Base-by-base conservation (phyloP, 148 eudicot genomes). In the Camellia sinensis region DNA sequence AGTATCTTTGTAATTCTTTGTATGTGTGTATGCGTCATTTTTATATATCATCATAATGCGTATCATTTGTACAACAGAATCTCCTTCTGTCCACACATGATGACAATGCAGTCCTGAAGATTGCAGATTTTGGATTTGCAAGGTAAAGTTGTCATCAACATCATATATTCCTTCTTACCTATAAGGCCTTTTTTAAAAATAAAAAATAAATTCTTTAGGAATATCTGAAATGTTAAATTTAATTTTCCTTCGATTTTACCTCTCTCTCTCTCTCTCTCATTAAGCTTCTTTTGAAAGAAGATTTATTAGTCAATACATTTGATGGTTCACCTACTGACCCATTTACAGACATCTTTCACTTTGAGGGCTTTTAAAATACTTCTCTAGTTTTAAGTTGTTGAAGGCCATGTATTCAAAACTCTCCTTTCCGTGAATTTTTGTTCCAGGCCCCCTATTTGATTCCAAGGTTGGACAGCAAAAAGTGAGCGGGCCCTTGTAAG, bases 101-200 rank as follows among this genome's bases (percentile, higher is more conserved):
- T 75, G 89, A 88, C 65, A 87, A 84, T 46, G 86, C 94, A 75
- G 86, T 83, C 83, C 82, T 95, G 86, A 95, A 95, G 92, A 93
- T 95, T 84, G 98, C 98, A 80, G 97, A 95, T 89, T 95, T 95
- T 83, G 98, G 98, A 45, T 95, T 95, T 83, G 98, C 98, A 54
- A 91, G 98, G 98, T 95, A 89, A 79, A 73, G 70, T 73, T 50
- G 43, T 75, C 69, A 43, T 53, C 21, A 29, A 13, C 37, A 56
- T 3, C 19, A 1, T 73, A 12, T 5, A 0, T 50, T 57, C 17
- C 7, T 45, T 66, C 48, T 60, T 40, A 52, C 29, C 60, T 44
- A 7, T 14, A n/a, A 57, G 48, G 45, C 8, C 44, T 74, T 62
- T 18, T 84, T 22, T 15, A 59, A 46, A 21, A 44, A 45, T 41